Evolutionary conservation across 2,329 filamentous ascomycete genomes (phyloP).

Genomic region (Penicillium hesseltinei): DNA sequence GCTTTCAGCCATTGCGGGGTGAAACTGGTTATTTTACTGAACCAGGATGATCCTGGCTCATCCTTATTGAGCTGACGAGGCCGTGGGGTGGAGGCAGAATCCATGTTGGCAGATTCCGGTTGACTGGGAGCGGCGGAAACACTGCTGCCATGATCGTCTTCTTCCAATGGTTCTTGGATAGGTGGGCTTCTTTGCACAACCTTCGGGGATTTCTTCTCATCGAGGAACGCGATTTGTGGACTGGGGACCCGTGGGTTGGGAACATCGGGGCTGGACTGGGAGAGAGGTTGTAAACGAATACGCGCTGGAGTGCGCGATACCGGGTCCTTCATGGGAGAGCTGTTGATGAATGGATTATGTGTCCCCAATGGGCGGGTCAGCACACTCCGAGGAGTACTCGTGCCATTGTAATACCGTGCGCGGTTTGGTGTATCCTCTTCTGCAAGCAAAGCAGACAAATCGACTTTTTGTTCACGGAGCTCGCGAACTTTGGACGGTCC

Average conservation of each 20-base stretch:
- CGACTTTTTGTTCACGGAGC: slow-evolving; percentile 37
- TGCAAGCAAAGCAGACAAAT: slow-evolving; percentile 34
- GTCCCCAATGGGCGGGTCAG: slow-evolving; percentile 17
- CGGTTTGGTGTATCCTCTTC: slow-evolving; percentile 38
- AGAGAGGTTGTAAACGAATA: slow-evolving; percentile 24
- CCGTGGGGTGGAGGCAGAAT: slow-evolving; percentile 25
- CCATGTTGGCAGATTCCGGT: slow-evolving; percentile 12
- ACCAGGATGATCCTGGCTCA: slow-evolving; percentile 38
- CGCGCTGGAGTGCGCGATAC: slow-evolving; percentile 21
- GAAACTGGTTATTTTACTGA: slow-evolving; percentile 34
- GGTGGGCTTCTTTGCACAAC: neutral
- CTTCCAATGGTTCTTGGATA: slow-evolving; percentile 1
- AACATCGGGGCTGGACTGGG: slow-evolving; percentile 26
- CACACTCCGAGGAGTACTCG: slow-evolving; percentile 31
- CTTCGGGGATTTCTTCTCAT: neutral
- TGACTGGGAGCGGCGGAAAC: slow-evolving; percentile 16
- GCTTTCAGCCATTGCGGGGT: slow-evolving; percentile 38
- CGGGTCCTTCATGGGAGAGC: slow-evolving; percentile 13
- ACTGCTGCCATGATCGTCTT: slow-evolving; percentile 8
- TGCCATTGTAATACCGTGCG: slow-evolving; percentile 37
- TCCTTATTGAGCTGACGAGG: slow-evolving; percentile 15
- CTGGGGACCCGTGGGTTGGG: neutral
- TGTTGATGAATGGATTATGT: slow-evolving; percentile 13
- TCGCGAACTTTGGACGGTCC: slow-evolving; percentile 35
- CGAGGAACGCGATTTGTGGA: neutral